Evolutionary conservation across 345 rosid species (phyloP), one percentile per base, ranked within the genome.

Genomic region (Acer yangbiense): DNA sequence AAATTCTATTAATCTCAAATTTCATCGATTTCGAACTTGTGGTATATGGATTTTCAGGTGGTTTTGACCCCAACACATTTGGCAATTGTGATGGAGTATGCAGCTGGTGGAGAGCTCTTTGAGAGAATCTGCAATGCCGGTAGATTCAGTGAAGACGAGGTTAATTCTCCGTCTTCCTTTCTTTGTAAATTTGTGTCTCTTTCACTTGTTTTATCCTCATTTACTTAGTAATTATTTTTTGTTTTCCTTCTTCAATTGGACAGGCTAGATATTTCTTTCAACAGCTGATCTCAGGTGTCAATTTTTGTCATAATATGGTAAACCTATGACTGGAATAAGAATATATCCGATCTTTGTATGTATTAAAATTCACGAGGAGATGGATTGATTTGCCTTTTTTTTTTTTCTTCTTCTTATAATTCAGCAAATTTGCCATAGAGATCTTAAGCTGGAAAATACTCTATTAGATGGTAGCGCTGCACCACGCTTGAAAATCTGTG

Each of bases 381-480:
- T 68, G 11, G 9, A 29, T 29, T 66, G 46, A 8, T 63, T 16
- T 12, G 29, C 52, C 72, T 32, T 9, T 58, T 14, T 16, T 52
- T 16, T 18, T 68, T 69, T 73, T 48, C n/a, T 73, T 48, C 17
- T 54, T 60, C 63, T 68, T 71, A 20, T 69, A 12, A 76, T 78
- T 82, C 84, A 94, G 98, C 98, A 94, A 94, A 94, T 94, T 82
- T 94, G 98, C 79, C 98, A 94, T 74, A 88, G 98, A 88, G 98
- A 94, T 88, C 82, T 94, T 75, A 94, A 92, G 83, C 89, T 94
- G 81, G 98, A 92, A 89, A 94, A 92, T 79, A 94, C 98, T 27
- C 86, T 94, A 23, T 81, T 94, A 6, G 98, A 94, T 86, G 98
- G 96, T 65, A 94, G 96, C 69, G 94, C 98, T 60, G 98, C 97